These are phyloP conservation scores for Trametes cingulata DNA, from an alignment of 768 basidiomycete genomes.

Conservation along the genomic window DNA sequence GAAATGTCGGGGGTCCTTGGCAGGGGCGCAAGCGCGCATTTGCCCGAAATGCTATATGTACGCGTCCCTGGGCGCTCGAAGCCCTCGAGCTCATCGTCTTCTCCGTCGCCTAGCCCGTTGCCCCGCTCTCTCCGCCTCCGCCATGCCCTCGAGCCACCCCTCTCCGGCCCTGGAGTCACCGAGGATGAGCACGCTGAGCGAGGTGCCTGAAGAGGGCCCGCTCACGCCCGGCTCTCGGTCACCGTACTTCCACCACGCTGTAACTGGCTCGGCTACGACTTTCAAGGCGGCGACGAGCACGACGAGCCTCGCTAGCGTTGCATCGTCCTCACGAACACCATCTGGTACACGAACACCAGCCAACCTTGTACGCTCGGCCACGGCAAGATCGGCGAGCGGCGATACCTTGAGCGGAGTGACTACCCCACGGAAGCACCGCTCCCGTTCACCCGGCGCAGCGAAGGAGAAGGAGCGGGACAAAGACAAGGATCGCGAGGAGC, in stretches of 20 bases:
- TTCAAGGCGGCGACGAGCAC: constrained; percentile 35
- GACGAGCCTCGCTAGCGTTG: constrained; percentile 33
- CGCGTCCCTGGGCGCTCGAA: constrained; percentile 8
- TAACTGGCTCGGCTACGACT: constrained; percentile 37
- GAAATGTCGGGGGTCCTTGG: no score
- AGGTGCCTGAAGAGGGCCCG: constrained; percentile 36
- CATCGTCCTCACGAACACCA: constrained; percentile 27
- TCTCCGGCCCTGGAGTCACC: constrained; percentile 27
- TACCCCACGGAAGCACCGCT: constrained; percentile 14
- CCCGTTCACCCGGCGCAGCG: constrained; percentile 19
- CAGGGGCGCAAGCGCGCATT: neutral
- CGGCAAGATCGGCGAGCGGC: constrained; percentile 19
- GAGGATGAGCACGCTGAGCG: constrained; percentile 26
- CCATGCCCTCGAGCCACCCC: constrained; percentile 13
- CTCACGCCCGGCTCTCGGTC: constrained; percentile 32
- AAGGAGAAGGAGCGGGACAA: constrained; percentile 16
- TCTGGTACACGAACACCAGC: constrained; percentile 22
- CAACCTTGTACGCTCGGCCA: constrained; percentile 9
- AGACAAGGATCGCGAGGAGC: constrained; percentile 11
- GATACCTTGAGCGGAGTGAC: constrained; percentile 12
- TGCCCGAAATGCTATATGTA: neutral
- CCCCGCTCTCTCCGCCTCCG: neutral
- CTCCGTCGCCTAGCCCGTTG: neutral
- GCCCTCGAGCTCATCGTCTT: constrained; percentile 12
- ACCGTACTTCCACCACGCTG: constrained; percentile 41